phyloP scores from a whole-genome alignment of 768 basidiomycete genomes.

The Amanita phalloides region DNA sequence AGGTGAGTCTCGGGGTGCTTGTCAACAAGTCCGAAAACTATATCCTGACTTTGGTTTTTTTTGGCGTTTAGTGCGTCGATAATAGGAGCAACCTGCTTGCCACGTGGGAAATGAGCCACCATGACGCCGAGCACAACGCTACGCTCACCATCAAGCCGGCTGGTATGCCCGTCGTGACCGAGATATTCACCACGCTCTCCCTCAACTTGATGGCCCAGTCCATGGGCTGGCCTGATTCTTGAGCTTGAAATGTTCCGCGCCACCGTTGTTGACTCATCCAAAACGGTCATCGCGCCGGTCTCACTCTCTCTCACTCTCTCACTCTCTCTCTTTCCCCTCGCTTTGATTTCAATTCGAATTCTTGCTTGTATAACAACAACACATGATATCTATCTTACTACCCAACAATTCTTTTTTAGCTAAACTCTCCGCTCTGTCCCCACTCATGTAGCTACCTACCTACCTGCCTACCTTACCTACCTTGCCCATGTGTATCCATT shows the following conservation, averaged over 20 bases:
- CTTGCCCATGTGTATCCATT: too few relatives aligned
- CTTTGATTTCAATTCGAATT: too few relatives aligned
- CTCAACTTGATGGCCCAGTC: slow-evolving; percentile 62
- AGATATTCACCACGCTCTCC: slow-evolving; percentile 65
- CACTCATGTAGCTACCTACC: too few relatives aligned
- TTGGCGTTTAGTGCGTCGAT: slow-evolving; percentile 44
- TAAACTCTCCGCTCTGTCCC: too few relatives aligned
- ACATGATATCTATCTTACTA: too few relatives aligned
- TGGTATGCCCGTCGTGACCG: slow-evolving; percentile 57
- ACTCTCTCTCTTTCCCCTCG: too few relatives aligned
- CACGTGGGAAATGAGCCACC: slow-evolving; percentile 53
- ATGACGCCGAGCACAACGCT: slow-evolving; percentile 47
- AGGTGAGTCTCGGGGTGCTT: slow-evolving; percentile 32
- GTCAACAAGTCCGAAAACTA: not conserved
- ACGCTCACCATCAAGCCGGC: slow-evolving; percentile 46
- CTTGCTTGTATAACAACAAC: too few relatives aligned
- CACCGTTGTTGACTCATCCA: too few relatives aligned
- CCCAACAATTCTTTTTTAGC: too few relatives aligned
- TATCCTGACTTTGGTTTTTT: not conserved
- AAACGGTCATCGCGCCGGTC: too few relatives aligned
- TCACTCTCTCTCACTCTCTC: too few relatives aligned
- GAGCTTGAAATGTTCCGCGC: not conserved
- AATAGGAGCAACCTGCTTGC: slow-evolving; percentile 39
- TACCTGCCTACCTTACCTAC: too few relatives aligned
- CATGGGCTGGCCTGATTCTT: slow-evolving; percentile 36